A percentile compares a stretch with the other conserved stretches of the same genome.
These are phyloP conservation scores for Neopestalotiopsis rosae DNA, from an alignment of 2,329 filamentous ascomycete species.

Conservation along the genomic window DNA sequence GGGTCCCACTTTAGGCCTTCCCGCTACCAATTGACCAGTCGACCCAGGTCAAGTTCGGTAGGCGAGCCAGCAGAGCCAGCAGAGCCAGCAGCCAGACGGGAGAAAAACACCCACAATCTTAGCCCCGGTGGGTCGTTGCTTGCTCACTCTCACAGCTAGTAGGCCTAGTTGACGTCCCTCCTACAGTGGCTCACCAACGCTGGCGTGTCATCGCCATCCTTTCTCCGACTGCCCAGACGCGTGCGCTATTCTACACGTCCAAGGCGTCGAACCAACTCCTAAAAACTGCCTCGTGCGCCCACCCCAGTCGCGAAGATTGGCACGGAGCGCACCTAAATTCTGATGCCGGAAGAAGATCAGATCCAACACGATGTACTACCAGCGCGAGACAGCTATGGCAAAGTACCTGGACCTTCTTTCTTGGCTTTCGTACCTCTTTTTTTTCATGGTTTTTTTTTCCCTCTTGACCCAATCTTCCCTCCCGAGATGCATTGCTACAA, in stretches of 20 bases:
- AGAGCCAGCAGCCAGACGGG: neutral
- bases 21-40: neutral
- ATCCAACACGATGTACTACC: neutral
- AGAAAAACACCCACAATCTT: neutral
- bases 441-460: too few species aligned
- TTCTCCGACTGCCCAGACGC: too few species aligned
- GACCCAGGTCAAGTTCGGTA: too few species aligned
- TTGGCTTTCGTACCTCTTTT: neutral
- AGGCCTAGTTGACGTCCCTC: neutral
- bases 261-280: too few species aligned
- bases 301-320: neutral
- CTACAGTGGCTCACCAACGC: neutral
- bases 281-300: neutral
- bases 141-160: neutral
- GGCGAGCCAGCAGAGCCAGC: too few species aligned
- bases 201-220: neutral
- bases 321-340: conserved; percentile 2
- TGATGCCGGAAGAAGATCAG: neutral
- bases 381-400: neutral
- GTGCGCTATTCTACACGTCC: too few species aligned
- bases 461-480: too few species aligned
- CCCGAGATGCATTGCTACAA: neutral
- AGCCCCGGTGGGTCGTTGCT: neutral
- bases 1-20: conserved; percentile 3
- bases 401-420: neutral